Percentiles rank a stretch among this genome's conserved stretches.
phyloP scores from a whole-genome alignment of 495 filamentous ascomycete genomes.

The Aspergillus diversus region DNA sequence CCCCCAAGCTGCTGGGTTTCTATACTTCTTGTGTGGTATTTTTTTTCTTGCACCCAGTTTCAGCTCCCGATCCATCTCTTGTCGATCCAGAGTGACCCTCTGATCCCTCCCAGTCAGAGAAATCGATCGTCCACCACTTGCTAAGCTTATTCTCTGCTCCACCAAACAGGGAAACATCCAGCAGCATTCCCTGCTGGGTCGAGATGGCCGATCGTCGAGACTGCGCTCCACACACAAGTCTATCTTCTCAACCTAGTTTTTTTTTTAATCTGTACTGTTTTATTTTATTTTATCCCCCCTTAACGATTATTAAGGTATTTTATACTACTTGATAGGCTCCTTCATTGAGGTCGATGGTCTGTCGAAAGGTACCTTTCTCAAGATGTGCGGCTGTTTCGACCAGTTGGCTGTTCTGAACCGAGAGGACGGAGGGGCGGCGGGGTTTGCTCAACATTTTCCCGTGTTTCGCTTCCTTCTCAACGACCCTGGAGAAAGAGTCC shows the following conservation, averaged over 20 bases:
- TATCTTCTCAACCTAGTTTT: slow-evolving; percentile 12
- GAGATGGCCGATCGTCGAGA: slow-evolving; percentile 16
- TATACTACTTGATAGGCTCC: too few relatives aligned
- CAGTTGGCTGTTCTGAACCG: not conserved
- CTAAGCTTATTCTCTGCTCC: slow-evolving; percentile 29
- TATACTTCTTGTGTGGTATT: not conserved
- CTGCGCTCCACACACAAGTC: slow-evolving; percentile 21
- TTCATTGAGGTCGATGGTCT: not conserved
- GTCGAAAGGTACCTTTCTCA: not conserved
- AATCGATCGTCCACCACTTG: slow-evolving; percentile 18
- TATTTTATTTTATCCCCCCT: not conserved
- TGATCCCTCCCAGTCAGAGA: slow-evolving; percentile 13
- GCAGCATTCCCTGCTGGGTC: slow-evolving; percentile 9
- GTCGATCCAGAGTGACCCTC: slow-evolving; percentile 8
- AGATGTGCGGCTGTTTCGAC: not conserved
- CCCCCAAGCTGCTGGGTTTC: too few relatives aligned
- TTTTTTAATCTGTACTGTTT: not conserved
- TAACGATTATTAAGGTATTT: not conserved
- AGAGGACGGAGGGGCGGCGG: not conserved
- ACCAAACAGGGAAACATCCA: slow-evolving; percentile 25
- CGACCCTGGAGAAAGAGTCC: not conserved
- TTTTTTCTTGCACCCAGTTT: not conserved
- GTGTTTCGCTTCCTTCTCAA: not conserved
- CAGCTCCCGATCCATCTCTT: slow-evolving; percentile 3
- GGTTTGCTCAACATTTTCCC: too few relatives aligned